A percentile compares a stretch with the other conserved stretches of the same genome.
phyloP scores from a whole-genome alignment of 306 rosid species.

The Corylus heterophylla region DNA sequence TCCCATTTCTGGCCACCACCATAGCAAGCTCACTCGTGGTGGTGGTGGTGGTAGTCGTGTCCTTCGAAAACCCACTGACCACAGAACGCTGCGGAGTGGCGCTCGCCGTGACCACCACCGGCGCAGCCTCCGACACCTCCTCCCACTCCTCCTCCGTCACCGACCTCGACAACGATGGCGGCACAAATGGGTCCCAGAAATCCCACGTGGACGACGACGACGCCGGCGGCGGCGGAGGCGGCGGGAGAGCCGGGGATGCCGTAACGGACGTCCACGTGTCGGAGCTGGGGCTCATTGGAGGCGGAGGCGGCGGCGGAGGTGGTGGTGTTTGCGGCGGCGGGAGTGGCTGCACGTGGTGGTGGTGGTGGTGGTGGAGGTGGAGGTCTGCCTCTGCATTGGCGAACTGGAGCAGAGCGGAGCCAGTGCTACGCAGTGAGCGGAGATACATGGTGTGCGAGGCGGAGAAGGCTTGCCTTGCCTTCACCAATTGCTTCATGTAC shows the following conservation, averaged over 20 bases:
- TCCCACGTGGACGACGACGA: conserved; percentile 72
- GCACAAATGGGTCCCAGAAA: conserved; percentile 97
- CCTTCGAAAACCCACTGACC: conserved; percentile 65
- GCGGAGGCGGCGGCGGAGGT: conserved; percentile 58
- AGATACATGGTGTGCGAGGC: conserved; percentile 76
- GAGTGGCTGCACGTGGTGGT: conserved; percentile 47
- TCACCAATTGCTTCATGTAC: conserved; percentile 78
- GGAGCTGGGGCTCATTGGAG: conserved; percentile 68
- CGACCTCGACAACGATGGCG: conserved; percentile 47
- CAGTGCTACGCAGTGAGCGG: conserved; percentile 76
- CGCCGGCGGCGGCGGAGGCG: conserved; percentile 55
- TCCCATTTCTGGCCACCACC: conserved; percentile 77
- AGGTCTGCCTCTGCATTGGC: conserved; percentile 63
- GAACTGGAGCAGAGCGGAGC: conserved; percentile 77
- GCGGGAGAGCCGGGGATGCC: conserved; percentile 63
- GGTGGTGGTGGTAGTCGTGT: conserved; percentile 12
- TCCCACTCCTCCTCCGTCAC: conserved; percentile 88
- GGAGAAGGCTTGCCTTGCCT: conserved; percentile 73
- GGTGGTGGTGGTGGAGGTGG: conserved; percentile 47
- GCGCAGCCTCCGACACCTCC: conserved; percentile 59
- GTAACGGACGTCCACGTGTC: conserved; percentile 81
- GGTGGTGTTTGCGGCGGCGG: conserved; percentile 53
- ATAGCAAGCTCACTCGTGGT: conserved; percentile 64
- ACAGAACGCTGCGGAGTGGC: conserved; percentile 56
- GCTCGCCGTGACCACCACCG: conserved; percentile 48